Percentiles rank a stretch among this genome's conserved stretches.
phyloP scores from a whole-genome alignment of 345 rosid genomes.

The Eucalyptus sp. region DNA sequence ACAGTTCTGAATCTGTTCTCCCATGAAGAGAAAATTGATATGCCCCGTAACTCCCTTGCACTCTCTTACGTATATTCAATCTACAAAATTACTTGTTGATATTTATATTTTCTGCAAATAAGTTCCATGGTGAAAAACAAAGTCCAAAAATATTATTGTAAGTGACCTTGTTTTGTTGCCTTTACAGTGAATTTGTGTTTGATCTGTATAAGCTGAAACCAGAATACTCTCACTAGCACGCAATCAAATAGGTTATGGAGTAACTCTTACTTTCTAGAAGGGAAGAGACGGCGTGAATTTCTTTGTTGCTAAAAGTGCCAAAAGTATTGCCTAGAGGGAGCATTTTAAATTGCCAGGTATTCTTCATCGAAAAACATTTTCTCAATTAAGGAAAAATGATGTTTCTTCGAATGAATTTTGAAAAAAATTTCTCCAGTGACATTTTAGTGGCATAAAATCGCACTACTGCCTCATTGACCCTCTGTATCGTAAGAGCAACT shows the following conservation, averaged over 20 bases:
- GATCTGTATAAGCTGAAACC: not conserved
- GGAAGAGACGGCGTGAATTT: not conserved
- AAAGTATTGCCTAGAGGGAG: not conserved
- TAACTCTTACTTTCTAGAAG: not conserved
- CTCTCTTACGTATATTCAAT: not conserved
- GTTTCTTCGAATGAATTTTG: not conserved
- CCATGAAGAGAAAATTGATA: not conserved
- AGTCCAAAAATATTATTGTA: not conserved
- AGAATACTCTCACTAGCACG: not conserved
- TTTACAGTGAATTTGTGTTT: not conserved
- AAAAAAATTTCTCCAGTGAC: not conserved
- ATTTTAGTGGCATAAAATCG: not conserved
- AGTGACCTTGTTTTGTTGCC: not conserved
- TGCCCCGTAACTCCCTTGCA: not conserved
- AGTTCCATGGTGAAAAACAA: not conserved
- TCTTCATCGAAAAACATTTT: not conserved
- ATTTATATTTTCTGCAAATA: not conserved
- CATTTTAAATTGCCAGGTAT: not conserved
- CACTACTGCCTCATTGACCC: not conserved
- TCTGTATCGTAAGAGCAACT: not conserved
- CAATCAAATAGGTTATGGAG: not conserved
- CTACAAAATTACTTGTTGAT: not conserved
- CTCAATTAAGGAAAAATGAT: not conserved
- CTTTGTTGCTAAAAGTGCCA: not conserved
- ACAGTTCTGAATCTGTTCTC: not conserved